Conservation (phyloP, 1,284 basidiomycete species). For the Ustilago shanxiensis region DNA sequence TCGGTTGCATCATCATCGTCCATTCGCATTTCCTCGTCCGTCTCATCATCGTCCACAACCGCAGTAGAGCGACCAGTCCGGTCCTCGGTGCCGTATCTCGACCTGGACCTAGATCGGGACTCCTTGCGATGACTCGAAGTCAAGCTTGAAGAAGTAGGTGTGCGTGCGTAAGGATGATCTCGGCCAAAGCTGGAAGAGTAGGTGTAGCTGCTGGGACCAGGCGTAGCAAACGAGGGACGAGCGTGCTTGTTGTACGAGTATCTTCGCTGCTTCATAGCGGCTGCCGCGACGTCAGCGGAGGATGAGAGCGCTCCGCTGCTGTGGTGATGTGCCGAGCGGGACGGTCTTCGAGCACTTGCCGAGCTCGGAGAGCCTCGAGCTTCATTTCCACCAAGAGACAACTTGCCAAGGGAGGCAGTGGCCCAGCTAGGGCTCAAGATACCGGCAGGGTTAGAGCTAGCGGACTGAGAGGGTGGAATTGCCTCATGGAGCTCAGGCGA, state of each 20-base stretch:
- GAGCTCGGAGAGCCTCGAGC: conserved; percentile 32
- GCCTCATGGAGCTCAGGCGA: conserved; percentile 47
- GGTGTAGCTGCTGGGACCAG: conserved; percentile 50
- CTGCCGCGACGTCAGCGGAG: conserved; percentile 49
- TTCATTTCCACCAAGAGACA: conserved; percentile 55
- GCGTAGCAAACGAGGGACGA: conserved; percentile 36
- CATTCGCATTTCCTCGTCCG: conserved; percentile 66
- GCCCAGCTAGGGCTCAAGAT: conserved; percentile 58
- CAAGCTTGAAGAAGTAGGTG: conserved; percentile 39
- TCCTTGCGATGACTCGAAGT: conserved; percentile 32
- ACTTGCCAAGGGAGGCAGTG: conserved; percentile 53
- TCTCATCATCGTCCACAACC: conserved; percentile 64
- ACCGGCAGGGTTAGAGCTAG: conserved; percentile 26
- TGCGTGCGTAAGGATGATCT: conserved; percentile 57
- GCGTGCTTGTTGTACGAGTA: conserved; percentile 50
- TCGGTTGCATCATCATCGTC: conserved; percentile 63
- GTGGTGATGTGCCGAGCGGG: conserved; percentile 36
- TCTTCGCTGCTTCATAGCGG: conserved; percentile 54
- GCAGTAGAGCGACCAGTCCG: conserved; percentile 10
- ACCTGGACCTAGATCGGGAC: conserved; percentile 40
- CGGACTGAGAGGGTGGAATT: conserved; percentile 35
- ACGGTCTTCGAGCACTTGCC: conserved; percentile 27
- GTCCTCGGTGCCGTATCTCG: conserved; percentile 30
- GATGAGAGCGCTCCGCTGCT: conserved; percentile 34
- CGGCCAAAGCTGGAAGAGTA: conserved; percentile 50